Percentiles rank a stretch among this genome's conserved stretches.
phyloP scores from a whole-genome alignment of 306 rosid genomes.

The Lathyrus tuberosus region DNA sequence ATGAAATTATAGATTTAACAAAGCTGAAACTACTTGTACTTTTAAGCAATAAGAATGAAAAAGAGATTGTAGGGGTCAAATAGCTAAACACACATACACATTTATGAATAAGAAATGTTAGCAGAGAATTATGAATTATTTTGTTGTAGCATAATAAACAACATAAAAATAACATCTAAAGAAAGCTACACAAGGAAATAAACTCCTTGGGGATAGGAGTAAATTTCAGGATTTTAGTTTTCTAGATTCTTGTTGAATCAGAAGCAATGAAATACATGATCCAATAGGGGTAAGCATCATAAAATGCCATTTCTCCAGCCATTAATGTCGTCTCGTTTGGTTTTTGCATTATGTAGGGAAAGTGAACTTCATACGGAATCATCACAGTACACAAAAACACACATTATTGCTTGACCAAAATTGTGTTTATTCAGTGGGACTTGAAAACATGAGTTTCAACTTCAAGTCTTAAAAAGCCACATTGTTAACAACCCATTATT shows the following conservation, averaged over 20 bases:
- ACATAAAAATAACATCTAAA: constrained; percentile 27
- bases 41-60: constrained; percentile 28
- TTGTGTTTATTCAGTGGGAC: too few species aligned
- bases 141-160: constrained; percentile 14
- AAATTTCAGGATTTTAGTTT: constrained; percentile 21
- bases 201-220: constrained; percentile 33
- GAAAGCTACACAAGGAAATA: constrained; percentile 42
- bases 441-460: too few species aligned
- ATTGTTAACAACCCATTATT: too few species aligned
- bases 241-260: constrained; percentile 36
- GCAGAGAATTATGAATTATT: constrained; percentile 34
- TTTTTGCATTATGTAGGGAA: constrained; percentile 59
- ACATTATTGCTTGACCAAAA: too few species aligned
- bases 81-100: constrained; percentile 27
- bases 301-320: constrained; percentile 61
- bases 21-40: constrained; percentile 1
- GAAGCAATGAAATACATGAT: constrained; percentile 59
- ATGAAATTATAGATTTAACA: too few species aligned
- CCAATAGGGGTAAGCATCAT: constrained; percentile 63
- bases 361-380: constrained; percentile 41
- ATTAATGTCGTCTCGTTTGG: constrained; percentile 52
- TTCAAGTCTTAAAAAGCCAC: too few species aligned
- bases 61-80: background rate
- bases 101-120: constrained; percentile 32
- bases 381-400: too few species aligned